Evolutionary conservation across 306 rosid species (phyloP).

Genomic region (Adenanthera pavonina): DNA sequence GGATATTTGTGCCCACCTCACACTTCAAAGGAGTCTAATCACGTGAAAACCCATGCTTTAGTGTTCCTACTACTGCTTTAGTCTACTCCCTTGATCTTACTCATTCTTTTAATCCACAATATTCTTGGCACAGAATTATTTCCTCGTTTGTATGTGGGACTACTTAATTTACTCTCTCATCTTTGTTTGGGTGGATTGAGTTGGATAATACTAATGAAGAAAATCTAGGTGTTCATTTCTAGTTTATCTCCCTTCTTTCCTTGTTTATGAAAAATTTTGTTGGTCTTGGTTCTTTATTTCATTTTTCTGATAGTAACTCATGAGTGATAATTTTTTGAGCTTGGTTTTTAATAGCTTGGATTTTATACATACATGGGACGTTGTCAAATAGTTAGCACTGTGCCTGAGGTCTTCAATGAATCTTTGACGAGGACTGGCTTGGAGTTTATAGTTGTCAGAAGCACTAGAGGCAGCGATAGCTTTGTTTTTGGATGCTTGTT

Average conservation of each 20-base stretch:
- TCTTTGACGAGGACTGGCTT: conserved; percentile 20
- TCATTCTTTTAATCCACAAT: neutral
- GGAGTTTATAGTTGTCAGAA: conserved; percentile 18
- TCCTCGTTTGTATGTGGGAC: neutral
- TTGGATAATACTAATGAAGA: conserved; percentile 10
- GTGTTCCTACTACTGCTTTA: neutral
- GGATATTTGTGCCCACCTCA: neutral
- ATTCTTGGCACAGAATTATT: conserved; percentile 21
- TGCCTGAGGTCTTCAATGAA: conserved; percentile 3
- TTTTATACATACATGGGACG: neutral
- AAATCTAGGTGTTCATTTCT: conserved; percentile 8
- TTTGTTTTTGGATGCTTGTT: neutral
- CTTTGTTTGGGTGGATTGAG: conserved; percentile 5
- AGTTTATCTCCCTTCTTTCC: neutral
- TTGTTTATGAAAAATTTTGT: neutral
- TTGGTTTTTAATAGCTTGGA: conserved; percentile 21
- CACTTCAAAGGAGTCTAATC: conserved; percentile 3
- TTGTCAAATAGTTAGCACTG: neutral
- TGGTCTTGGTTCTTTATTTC: neutral
- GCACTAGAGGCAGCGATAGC: neutral
- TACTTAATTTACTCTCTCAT: conserved; percentile 18
- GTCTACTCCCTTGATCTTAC: conserved; percentile 14
- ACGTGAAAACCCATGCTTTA: neutral
- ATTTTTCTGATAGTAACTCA: neutral
- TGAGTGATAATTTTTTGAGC: neutral